Conservation (phyloP, 208 protist genomes). For the Leishmania gerbilli region DNA sequence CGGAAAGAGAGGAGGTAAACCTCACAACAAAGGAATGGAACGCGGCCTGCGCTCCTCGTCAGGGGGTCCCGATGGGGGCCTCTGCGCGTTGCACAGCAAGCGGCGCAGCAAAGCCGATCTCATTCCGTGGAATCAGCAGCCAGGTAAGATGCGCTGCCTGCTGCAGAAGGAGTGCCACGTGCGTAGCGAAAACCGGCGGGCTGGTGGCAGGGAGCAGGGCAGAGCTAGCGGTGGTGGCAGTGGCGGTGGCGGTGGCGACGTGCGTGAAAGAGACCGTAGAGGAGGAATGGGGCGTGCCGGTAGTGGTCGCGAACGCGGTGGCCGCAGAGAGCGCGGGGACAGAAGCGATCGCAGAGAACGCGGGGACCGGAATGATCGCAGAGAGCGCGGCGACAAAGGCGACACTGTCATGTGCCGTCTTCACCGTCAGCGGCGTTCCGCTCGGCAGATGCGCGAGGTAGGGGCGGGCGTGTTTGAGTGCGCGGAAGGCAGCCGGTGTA, state of each 20-base stretch:
- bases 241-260: background rate
- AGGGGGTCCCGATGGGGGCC: slow-evolving; percentile 47
- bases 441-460: slow-evolving; percentile 75
- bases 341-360: slow-evolving; percentile 37
- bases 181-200: slow-evolving; percentile 22
- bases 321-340: slow-evolving; percentile 10
- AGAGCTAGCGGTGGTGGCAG: slow-evolving; percentile 3
- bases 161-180: slow-evolving; percentile 65
- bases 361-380: slow-evolving; percentile 43
- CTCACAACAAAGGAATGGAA: slow-evolving; percentile 6
- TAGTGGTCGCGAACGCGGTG: slow-evolving; percentile 12
- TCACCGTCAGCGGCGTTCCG: slow-evolving; percentile 66
- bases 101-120: slow-evolving; percentile 62
- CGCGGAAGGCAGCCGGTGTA: slow-evolving; percentile 38
- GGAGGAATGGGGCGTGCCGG: background rate
- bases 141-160: slow-evolving; percentile 66
- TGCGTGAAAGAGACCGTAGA: slow-evolving; percentile 9
- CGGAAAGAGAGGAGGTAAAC: background rate
- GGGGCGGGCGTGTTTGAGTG: slow-evolving; percentile 76
- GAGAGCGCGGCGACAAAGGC: slow-evolving; percentile 48
- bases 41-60: slow-evolving; percentile 27
- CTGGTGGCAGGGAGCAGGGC: slow-evolving; percentile 5
- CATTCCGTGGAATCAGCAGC: slow-evolving; percentile 55
- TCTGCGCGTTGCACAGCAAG: slow-evolving; percentile 70
- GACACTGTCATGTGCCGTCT: slow-evolving; percentile 64